Evolutionary conservation across 371 early-diverging fungal genomes (phyloP), one percentile per base, ranked within the genome.

Genomic region (Saksenaea vasiformis): DNA sequence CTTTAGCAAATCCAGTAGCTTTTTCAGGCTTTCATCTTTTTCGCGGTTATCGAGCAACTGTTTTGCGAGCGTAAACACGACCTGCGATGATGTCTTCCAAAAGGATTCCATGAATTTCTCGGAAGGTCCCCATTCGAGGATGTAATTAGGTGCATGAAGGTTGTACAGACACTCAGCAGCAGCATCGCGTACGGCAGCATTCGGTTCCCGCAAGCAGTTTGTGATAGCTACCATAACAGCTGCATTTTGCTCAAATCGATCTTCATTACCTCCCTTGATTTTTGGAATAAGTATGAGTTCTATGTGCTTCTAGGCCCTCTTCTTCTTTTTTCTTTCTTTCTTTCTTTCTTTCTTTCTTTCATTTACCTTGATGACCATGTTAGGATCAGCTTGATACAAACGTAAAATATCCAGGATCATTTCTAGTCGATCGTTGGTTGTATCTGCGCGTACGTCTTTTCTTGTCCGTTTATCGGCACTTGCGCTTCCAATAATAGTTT

Each of bases 401-500:
- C 88, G 87, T 36, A 95, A 79, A 60, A 93, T 80, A 66, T 87
- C 87, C 27, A 88, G 64, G 19, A 93, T 73, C n/a, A 95, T 72
- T 61, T 95, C 94, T 22, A 86, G 75, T 55, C 88, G 85, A 56
- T 91, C 88, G 17, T 68, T 66, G 24, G 70, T 81, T 39, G 80
- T 82, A 27, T 85, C 85, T 27, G 79, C 78, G 0, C 81, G 75
- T 17, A 61, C 41, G 22, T 82, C 79, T 47, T 72, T 74, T 69
- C 76, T 82, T 15, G 77, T 69, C 38, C 70, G 76, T 60, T 75
- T 85, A 24, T 80, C 76, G 43, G 28, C 62, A 13, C 58, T 60
- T 14, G 66, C 54, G 28, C 44, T 73, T 27, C 60, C 71, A 14
- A 66, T 51, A 13, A 73, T 67, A 0, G 61, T 67, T 47, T 68